Base-by-base conservation (phyloP, 192 early-diverging fungal species). In the Coemansia sp. region DNA sequence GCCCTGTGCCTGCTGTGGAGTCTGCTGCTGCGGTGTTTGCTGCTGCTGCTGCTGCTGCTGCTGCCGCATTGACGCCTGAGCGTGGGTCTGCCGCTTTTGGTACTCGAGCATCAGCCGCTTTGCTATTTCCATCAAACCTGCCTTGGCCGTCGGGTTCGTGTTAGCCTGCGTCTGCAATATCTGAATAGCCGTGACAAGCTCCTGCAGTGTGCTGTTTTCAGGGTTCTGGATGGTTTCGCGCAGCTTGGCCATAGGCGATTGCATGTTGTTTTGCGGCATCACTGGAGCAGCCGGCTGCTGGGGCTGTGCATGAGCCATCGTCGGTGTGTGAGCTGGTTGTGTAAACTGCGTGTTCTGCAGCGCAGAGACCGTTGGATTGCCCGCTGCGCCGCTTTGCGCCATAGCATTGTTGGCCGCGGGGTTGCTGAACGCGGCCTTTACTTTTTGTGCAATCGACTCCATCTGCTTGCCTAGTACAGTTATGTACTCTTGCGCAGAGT, bases 401-500 rank as follows among this genome's bases (percentile, higher is more conserved):
- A 47, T 47, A 5, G 56, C 54, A 9, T 42, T 24, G 31, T 50
- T 60, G 8, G 66, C 61, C 9, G 46, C 56, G 40, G 44, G 44
- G 26, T 15, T 50, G 10, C 54, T 48, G 3, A 42, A 2, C 48
- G 55, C 10, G 0, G 62, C 47, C 11, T 69, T 66, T 0, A 76
- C 31, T 37, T 26, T 63, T 55, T 76, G 63, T 1, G 57, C 28
- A n/a, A 79, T 4, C 8, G 54, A 56, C 10, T 50, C 36, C 4
- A 73, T 34, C 15, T 50, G 48, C 4, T 8, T 38, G 26, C 49
- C 62, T 20, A 73, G 67, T 26, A 44, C 23, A 2, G 58, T 20
- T 5, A 70, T 10, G 21, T 79, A 79, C 34, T 79, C 76, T 42
- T 69, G 76, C 24, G 51, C 46, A n/a, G 76, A 67, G 4, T 17